phyloP scores from a whole-genome alignment of 2,329 filamentous ascomycete species.

The Mycogone perniciosa region DNA sequence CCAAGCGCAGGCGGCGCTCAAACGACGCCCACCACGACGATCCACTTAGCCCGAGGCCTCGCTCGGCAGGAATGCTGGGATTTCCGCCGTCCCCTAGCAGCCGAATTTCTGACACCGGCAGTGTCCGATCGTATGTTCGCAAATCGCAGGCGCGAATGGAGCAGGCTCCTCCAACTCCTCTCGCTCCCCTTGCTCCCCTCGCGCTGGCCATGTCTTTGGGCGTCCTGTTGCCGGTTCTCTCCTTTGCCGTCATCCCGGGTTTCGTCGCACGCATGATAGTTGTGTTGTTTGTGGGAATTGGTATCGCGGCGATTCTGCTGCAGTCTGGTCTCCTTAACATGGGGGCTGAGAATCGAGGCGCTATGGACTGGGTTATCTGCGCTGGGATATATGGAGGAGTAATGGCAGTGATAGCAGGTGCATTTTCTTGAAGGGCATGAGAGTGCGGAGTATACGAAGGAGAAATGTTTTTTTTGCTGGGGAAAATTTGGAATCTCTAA shows the following conservation, averaged over 20 bases:
- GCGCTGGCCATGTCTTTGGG: slow-evolving; percentile 20
- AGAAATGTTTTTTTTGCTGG: too few relatives aligned
- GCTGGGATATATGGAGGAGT: slow-evolving; percentile 29
- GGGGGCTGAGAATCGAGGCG: slow-evolving; percentile 14
- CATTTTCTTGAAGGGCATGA: neutral
- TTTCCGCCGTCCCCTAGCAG: slow-evolving; percentile 10
- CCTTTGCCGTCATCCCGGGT: slow-evolving; percentile 51
- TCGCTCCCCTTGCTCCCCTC: slow-evolving; percentile 4
- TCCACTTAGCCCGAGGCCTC: slow-evolving; percentile 20
- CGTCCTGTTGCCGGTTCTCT: slow-evolving; percentile 51
- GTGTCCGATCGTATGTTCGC: neutral
- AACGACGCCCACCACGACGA: slow-evolving; percentile 15
- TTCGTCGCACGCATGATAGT: slow-evolving; percentile 54
- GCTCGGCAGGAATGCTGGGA: slow-evolving; percentile 5
- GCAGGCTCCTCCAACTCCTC: neutral
- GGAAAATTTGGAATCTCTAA: too few relatives aligned
- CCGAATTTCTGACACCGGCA: slow-evolving; percentile 10
- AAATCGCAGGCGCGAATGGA: neutral
- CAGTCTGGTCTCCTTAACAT: slow-evolving; percentile 20
- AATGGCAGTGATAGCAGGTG: slow-evolving; percentile 25
- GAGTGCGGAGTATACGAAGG: too few relatives aligned
- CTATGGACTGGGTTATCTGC: slow-evolving; percentile 21
- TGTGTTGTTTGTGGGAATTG: slow-evolving; percentile 45
- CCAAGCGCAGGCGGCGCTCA: slow-evolving; percentile 6
- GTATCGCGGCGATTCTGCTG: slow-evolving; percentile 30